These are phyloP conservation scores for Eucalyptus rudis DNA, from an alignment of 345 rosid genomes.

Conservation along the genomic window DNA sequence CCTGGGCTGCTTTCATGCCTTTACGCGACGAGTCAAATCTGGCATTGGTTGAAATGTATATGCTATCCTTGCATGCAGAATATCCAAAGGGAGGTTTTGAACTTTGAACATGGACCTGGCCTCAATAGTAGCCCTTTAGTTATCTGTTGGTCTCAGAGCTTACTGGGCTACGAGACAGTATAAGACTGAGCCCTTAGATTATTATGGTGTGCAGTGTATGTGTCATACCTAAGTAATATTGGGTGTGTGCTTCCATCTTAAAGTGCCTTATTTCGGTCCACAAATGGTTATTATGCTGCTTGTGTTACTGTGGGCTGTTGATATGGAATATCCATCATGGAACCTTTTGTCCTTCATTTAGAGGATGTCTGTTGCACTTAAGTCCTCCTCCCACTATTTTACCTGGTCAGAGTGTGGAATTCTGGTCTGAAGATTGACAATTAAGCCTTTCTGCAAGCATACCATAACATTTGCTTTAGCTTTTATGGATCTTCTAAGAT, in stretches of 20 bases:
- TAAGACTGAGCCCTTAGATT: background rate
- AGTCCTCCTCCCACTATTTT: background rate
- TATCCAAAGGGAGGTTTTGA: background rate
- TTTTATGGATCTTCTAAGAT: background rate
- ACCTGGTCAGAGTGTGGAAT: background rate
- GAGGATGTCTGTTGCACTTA: background rate
- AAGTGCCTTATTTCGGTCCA: background rate
- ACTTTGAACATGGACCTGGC: background rate
- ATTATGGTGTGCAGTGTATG: background rate
- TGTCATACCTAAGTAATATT: background rate
- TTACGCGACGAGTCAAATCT: background rate
- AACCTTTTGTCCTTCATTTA: background rate
- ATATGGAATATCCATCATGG: background rate
- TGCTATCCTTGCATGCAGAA: background rate
- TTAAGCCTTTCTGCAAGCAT: background rate
- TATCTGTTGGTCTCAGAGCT: background rate
- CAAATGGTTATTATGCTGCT: background rate
- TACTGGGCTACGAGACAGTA: background rate
- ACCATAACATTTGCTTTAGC: background rate
- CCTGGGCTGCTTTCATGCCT: background rate
- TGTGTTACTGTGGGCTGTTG: background rate
- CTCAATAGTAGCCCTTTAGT: background rate
- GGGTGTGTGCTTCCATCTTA: background rate
- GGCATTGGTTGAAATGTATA: background rate
- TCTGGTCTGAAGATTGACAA: background rate